A percentile compares a stretch with the other conserved stretches of the same genome.
Conservation (phyloP, 2,329 filamentous ascomycete genomes). For the Scortechinia acanthostroma region DNA sequence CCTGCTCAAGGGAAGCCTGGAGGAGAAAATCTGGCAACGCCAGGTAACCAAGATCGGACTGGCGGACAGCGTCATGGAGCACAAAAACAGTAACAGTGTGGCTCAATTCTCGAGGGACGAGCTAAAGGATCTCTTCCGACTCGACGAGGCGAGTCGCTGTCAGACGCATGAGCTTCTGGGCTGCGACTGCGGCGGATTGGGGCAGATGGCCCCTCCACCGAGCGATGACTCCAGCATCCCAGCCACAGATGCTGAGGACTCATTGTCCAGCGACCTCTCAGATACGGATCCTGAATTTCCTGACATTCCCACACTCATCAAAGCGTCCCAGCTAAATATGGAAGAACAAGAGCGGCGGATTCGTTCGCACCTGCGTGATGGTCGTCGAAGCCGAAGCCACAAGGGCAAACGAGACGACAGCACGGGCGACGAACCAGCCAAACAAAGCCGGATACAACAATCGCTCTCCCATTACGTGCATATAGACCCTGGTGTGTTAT, state of each 20-base stretch:
- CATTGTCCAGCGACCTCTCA: conserved; percentile 6
- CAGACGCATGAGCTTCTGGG: conserved; percentile 64
- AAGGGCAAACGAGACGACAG: conserved; percentile 27
- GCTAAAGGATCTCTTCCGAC: conserved; percentile 56
- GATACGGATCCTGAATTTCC: conserved; percentile 16
- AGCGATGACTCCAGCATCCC: conserved; percentile 9
- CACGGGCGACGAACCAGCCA: conserved; percentile 8
- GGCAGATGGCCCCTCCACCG: conserved; percentile 4
- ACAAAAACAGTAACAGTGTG: conserved; percentile 44
- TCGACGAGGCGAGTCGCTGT: conserved; percentile 52
- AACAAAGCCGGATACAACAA: not conserved
- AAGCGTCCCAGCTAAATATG: conserved; percentile 33
- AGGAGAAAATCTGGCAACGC: conserved; percentile 71
- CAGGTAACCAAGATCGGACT: conserved; percentile 67
- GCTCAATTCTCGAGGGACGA: conserved; percentile 61
- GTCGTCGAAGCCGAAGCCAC: conserved; percentile 14
- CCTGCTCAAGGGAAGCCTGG: conserved; percentile 59
- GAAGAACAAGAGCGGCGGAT: conserved; percentile 31
- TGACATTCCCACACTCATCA: conserved; percentile 17
- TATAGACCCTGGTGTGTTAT: conserved; percentile 26
- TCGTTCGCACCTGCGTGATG: conserved; percentile 16
- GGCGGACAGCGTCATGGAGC: conserved; percentile 66
- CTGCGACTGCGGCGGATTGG: conserved; percentile 52
- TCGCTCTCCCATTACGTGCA: not conserved
- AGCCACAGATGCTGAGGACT: conserved; percentile 10